Evolutionary conservation across 1,284 basidiomycete genomes (phyloP), one percentile per base, ranked within the genome.

Genomic region (Ustilago shanxiensis): DNA sequence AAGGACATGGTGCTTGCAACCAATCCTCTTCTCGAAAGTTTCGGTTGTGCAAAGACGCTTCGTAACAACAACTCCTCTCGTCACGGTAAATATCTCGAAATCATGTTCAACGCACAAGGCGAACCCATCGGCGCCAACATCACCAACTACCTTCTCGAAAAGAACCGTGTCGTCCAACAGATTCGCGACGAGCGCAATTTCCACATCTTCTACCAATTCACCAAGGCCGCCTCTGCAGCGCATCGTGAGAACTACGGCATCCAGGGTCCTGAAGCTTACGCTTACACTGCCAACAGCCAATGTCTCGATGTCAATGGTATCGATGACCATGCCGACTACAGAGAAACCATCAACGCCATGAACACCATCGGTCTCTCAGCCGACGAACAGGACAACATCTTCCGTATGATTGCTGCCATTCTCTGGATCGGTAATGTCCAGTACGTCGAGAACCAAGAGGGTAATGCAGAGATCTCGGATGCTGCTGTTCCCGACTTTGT

Each of bases 1-100:
- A 98, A 99, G 89, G 95, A 99, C 85, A 99, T 99, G 97, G 97
- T 99, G n/a, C 89, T 99, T 47, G 97, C 97, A 10, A 99, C 97
- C 18, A 99, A 99, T 86, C 97, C 97, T 24, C 87, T 99, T 45
- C 89, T 99, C 73, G 97, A 99, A 88, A 96, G 94, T 87, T 99
- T 99, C 80, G 97, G 97, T 26, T 99, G 97, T 87, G 97, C 97
- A 28, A 99, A 99, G 89, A 99, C 97, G 18, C 89, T 99, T 72
- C 90, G 97, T 64, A 99, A 99, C 87, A 98, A 99, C 88, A 99
- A 99, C 87, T 96, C 94, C 8, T 95, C 93, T 90, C 92, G 97
- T 78, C 97, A 99, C 90, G 96, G 97, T 56, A 99, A 99, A 89
- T 99, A 99, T 87, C 89, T 99, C 28, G 96, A 99, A 87, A 98